phyloP scores from a whole-genome alignment of 768 basidiomycete genomes.

The Chalciporus pseudorubinellus region DNA sequence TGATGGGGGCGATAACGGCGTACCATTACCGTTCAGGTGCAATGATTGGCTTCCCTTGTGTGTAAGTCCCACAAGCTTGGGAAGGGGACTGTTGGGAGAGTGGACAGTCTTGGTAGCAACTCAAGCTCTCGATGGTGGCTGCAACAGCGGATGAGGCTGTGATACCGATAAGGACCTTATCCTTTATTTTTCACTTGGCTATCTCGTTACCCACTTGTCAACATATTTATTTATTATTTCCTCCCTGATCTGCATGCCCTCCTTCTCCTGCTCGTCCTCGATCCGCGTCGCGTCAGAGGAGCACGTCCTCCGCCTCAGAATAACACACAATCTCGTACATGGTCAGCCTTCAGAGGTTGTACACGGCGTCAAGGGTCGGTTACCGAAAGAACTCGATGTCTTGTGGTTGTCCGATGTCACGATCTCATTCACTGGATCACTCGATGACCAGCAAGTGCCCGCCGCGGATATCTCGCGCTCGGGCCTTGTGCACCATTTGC shows the following conservation, averaged over 20 bases:
- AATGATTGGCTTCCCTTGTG: slow-evolving; percentile 14
- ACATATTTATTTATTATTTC: slow-evolving; percentile 8
- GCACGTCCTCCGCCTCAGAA: slow-evolving; percentile 44
- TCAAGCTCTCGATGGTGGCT: slow-evolving; percentile 19
- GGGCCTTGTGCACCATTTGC: slow-evolving; percentile 47
- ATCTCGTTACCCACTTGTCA: slow-evolving; percentile 24
- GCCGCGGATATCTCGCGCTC: slow-evolving; percentile 45
- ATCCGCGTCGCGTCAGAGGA: slow-evolving; percentile 45
- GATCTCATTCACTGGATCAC: slow-evolving; percentile 52
- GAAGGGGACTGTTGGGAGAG: slow-evolving; percentile 5
- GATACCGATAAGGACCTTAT: slow-evolving; percentile 26
- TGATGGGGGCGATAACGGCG: slow-evolving; percentile 13
- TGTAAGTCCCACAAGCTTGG: slow-evolving; percentile 10
- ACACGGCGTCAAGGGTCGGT: slow-evolving; percentile 33
- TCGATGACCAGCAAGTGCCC: slow-evolving; percentile 44
- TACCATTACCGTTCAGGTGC: slow-evolving; percentile 31
- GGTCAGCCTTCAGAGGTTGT: slow-evolving; percentile 30
- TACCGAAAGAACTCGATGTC: slow-evolving; percentile 45
- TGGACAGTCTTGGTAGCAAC: not conserved
- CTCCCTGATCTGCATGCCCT: slow-evolving; percentile 25
- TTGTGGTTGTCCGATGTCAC: slow-evolving; percentile 47
- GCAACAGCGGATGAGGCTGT: slow-evolving; percentile 26
- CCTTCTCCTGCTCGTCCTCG: slow-evolving; percentile 30
- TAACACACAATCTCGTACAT: slow-evolving; percentile 43
- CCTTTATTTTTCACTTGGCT: slow-evolving; percentile 24